Base-by-base conservation (phyloP, 805 yeast genomes). In the Ascoidea tarda region DNA sequence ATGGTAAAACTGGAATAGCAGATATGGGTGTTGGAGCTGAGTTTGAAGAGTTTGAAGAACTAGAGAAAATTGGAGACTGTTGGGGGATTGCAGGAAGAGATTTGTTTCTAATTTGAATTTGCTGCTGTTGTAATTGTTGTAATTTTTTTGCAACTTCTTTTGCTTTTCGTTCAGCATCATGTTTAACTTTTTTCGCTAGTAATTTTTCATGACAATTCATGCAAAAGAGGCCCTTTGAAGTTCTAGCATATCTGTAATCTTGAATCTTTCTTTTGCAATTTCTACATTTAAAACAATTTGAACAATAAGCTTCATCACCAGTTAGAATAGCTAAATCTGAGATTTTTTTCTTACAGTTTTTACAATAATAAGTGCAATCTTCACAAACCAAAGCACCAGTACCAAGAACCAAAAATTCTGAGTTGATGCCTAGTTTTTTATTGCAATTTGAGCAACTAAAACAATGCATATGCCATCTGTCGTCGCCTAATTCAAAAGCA, bases 381-480 rank as follows among this genome's bases (percentile, higher is more conserved):
- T 87, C 79, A 66, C 99, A 91, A 12, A 91, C 87, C 54, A 93
- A 70, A 50, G 86, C 83, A 33, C 99, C 98, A 54, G 93, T 88
- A 2, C 97, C 98, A 49, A 93, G 71, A 1, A 91, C 97, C 51
- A 93, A 70, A 66, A 93, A 87, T 66, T 90, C 90, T 31, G 95
- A 83, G 61, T 88, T 84, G 57, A 95, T 86, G 32, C 95, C 96
- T 52, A 93, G 70, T 45, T 82, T 76, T 59, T 79, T 76, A 45
- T 77, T 72, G 66, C 99, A 93, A 59, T 84, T 84, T 52, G 95
- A 84, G 67, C 99, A 93, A 49, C 81, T 75, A 68, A 93, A 93
- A 65, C 99, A 93, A 57, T 84, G 77, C 53, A 88, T 84, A 66
- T 93, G 99, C 99, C 99, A 93, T 58, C 96, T 79, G 63, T 88